Base-by-base conservation (phyloP, 345 rosid species). In the Eucalyptus camaldulensis region DNA sequence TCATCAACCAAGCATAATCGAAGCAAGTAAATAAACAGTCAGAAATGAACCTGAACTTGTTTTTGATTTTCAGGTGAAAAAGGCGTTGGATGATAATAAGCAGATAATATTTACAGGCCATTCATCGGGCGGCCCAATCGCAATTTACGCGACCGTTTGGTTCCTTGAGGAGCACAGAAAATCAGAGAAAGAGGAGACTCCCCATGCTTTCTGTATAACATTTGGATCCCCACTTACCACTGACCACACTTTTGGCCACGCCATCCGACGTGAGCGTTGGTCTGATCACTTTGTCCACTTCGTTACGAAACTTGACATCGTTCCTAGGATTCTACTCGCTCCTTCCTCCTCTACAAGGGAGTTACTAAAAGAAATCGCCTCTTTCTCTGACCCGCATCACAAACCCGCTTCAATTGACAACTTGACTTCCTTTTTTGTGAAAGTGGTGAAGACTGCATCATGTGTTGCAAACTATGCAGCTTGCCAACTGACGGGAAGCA, bases 161-260 rank as follows among this genome's bases (percentile, higher is more conserved):
- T 60, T 27, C 69, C 31, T 60, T 60, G 69, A 60, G 69, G n/a
- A 60, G 31, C n/a, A 60, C 69, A 60, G 3, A 60, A 60, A 13
- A 60, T 13, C 4, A 5, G 13, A 60, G 31, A 25, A 60, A 29
- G n/a, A 6, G 31, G 15, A 13, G 69, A 27, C 31, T 27, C 6
- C 31, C 16, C 16, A 3, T 60, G 31, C 69, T 60, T 25, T 60
- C 31, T 60, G 69, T 60, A 6, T 60, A 13, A 60, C 19, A 69
- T 97, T 96, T 83, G 99, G 98, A 53, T 97, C 98, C 88, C 99
- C 99, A 51, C 93, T 96, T 43, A 92, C 95, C 14, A 96, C 95
- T 12, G 96, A 96, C 90, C 89, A 50, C 88, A 89, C 95, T 85
- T 90, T 96, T 86, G 94, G 92, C 89, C 97, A 94, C 86, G 97